phyloP scores from a whole-genome alignment of 2,329 filamentous ascomycete species.

The Calonectria pauciramosa region DNA sequence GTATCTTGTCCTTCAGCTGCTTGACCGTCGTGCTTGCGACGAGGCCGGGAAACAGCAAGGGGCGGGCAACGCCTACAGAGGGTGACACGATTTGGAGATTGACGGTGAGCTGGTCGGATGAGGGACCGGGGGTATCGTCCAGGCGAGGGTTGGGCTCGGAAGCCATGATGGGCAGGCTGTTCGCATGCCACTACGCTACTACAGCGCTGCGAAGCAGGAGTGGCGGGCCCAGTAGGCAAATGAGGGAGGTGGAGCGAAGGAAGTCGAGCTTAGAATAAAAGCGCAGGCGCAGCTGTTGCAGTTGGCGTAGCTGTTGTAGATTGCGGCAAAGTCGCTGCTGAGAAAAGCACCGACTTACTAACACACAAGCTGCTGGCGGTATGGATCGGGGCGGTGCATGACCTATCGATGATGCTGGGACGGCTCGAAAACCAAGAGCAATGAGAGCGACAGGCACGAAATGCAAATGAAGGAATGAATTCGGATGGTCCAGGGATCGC shows the following conservation, averaged over 20 bases:
- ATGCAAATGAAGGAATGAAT: constrained; percentile 5
- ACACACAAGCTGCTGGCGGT: constrained; percentile 16
- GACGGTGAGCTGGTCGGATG: constrained; percentile 57
- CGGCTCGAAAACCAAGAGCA: constrained; percentile 5
- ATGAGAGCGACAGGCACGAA: neutral
- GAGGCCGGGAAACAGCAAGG: constrained; percentile 64
- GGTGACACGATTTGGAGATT: constrained; percentile 73
- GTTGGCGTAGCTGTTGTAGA: constrained; percentile 20
- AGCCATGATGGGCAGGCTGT: constrained; percentile 53
- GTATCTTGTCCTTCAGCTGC: constrained; percentile 71
- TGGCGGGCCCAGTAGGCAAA: constrained; percentile 18
- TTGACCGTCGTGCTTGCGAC: constrained; percentile 66
- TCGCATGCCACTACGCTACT: constrained; percentile 45
- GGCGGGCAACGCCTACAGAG: constrained; percentile 65
- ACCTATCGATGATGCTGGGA: neutral
- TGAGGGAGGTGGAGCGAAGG: constrained; percentile 9
- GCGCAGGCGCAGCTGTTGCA: constrained; percentile 7
- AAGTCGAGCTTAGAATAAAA: neutral
- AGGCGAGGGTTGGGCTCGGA: constrained; percentile 50
- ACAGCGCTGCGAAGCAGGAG: constrained; percentile 22
- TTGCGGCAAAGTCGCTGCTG: constrained; percentile 24
- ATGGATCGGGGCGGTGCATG: constrained; percentile 1
- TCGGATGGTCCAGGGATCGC: neutral
- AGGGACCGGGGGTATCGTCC: constrained; percentile 37
- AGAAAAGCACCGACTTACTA: constrained; percentile 26